phyloP scores from a whole-genome alignment of 2,329 filamentous ascomycete genomes.

The Pseudocercospora ulei region DNA sequence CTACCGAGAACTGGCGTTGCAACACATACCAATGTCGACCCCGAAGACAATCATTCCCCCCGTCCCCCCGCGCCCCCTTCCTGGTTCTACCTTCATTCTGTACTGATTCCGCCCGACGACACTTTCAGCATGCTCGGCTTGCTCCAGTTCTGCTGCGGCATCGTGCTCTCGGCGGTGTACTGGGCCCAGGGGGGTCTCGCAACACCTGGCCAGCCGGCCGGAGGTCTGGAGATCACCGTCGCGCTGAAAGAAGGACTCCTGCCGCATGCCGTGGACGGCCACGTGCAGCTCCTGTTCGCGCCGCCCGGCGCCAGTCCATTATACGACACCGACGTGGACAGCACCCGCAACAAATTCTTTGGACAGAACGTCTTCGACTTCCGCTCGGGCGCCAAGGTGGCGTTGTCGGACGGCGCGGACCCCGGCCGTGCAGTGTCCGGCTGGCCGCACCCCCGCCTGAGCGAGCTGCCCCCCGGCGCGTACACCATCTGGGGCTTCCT shows the following conservation, averaged over 20 bases:
- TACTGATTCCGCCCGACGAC: too few relatives aligned
- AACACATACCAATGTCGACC: too few relatives aligned
- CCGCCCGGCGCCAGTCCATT: conserved; percentile 33
- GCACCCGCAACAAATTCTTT: conserved; percentile 34
- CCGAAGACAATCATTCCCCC: too few relatives aligned
- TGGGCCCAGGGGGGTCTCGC: too few relatives aligned
- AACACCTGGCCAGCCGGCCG: too few relatives aligned
- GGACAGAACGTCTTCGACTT: conserved; percentile 35
- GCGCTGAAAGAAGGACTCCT: conserved; percentile 30
- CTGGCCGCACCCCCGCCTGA: conserved; percentile 32
- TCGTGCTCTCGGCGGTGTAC: too few relatives aligned
- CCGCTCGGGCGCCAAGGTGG: conserved; percentile 19
- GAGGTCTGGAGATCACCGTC: conserved; percentile 24
- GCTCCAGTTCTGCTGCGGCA: too few relatives aligned
- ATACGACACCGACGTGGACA: conserved; percentile 34
- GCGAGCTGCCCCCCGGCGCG: conserved; percentile 29
- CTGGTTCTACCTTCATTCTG: too few relatives aligned
- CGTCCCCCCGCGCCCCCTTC: too few relatives aligned
- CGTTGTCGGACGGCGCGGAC: conserved; percentile 27
- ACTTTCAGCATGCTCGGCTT: too few relatives aligned
- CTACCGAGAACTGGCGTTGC: too few relatives aligned
- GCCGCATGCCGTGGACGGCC: conserved; percentile 29
- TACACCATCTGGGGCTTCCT: conserved; percentile 35
- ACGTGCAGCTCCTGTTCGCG: conserved; percentile 32
- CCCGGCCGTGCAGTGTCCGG: conserved; percentile 32